Base-by-base conservation (phyloP, 805 yeast genomes). In the Blastobotrys terrestris region DNA sequence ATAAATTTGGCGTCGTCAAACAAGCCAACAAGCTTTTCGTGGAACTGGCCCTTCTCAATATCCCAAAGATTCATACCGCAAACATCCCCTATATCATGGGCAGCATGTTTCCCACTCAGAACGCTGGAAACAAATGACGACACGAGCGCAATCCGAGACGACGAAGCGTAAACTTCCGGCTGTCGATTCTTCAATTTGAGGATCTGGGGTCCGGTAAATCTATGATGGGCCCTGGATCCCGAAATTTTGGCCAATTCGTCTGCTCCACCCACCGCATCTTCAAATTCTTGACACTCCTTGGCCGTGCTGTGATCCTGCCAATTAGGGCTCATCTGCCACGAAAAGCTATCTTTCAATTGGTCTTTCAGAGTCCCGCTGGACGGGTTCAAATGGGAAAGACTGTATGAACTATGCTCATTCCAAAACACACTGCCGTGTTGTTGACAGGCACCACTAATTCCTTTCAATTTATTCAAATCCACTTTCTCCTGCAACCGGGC, bases 291-390 rank as follows among this genome's bases (percentile, higher is more conserved):
- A 52, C 87, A 74, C 65, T 90, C 95, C 18, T 73, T 68, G 2
- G 80, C 84, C 0, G 97, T 90, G 20, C 94, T 84, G 64, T 88
- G 95, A 63, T 90, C 97, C 68, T 90, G 97, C 97, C 97, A 90
- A 64, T 91, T 90, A 6, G 97, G 96, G 3, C 95, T 84, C 42
- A 74, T 74, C 3, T 76, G 72, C 59, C 81, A 75, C 1, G 92
- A 73, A 31, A 62, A 48, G 4, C 51, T 31, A 1, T 46, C 6
- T 1, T 35, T 44, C 1, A 62, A 52, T 56, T 78, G 86, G 1
- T 71, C 75, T 39, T 72, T 64, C 48, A 87, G 69, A 1, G 72
- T 54, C n/a, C 48, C 35, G 3, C 58, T 54, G 0, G 63, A 22
- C 0, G 72, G 58, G 13, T 63, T 56, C 52, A 86, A 68, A 0